Base-by-base conservation (phyloP, 345 rosid genomes). In the Gossypium anomalum region DNA sequence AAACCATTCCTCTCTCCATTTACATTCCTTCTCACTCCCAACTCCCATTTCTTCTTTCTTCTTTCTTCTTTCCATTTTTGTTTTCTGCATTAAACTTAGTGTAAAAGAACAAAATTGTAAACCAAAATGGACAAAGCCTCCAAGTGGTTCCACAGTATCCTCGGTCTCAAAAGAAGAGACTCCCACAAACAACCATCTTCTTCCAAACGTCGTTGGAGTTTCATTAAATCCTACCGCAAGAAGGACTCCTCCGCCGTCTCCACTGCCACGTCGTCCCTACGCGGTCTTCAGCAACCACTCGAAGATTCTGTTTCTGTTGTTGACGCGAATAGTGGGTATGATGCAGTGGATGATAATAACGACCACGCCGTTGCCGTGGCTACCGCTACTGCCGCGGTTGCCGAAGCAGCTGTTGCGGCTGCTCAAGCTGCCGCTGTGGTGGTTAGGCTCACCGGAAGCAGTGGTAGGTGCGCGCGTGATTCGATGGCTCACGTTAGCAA, bases 311-410 rank as follows among this genome's bases (percentile, higher is more conserved):
- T 71, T 23, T 58, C 38, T 14, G 72, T 45, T 72, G 78, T 78
- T 20, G 78, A 51, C 0, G 82, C 79, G 1, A 79, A 75, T 16
- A 67, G 23, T 17, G 82, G 58, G 44, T 12, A 16, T 70, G 73
- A 52, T 29, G 59, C 22, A 6, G 83, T 23, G 16, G 83, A 85
- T 73, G 80, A 87, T 0, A 83, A 74, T 48, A 82, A 73, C 53
- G 80, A 85, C 29, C 95, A 89, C 47, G 95, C 93, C n/a, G 82
- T 92, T 73, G 90, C 93, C 2, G 88, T 92, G 15, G 98, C 98
- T 0, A 89, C 92, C 2, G 98, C 97, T 2, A 87, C 90, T 1
- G 93, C 97, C 4, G 91, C 86, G 0, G 94, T 85, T 12, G 97
- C 97, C 16, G 92, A 89, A 70, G 93, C 91, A 0, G 98, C 97